Evolutionary conservation across 83 land plant species (phyloP), one percentile per base, ranked within the genome.

Genomic region (Diphasiastrum complanatum): DNA sequence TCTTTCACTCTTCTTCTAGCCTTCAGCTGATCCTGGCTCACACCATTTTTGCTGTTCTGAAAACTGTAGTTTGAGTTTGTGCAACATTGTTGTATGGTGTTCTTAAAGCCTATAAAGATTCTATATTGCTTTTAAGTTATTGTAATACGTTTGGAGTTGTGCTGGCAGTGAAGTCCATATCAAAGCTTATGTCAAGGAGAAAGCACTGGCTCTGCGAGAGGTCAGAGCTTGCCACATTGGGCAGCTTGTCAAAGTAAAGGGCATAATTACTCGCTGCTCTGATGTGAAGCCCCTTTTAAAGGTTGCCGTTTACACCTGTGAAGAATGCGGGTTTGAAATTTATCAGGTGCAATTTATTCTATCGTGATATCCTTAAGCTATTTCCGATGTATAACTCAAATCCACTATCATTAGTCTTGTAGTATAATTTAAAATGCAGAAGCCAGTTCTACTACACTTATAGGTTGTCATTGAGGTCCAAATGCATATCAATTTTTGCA

Each of bases 261-360:
- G 99, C 12, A 89, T 93, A 62, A 71, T 93, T 22, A 93, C 99
- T 3, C 85, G 92, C 1, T 93, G 96, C 54, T 83, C 99, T 32
- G 96, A 93, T 82, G 99, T 93, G 58, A 93, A 89, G 60, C 99
- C 99, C 1, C 55, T 93, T 58, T 85, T 93, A 82, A 86, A 93
- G 61, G 99, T 89, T 3, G 96, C 99, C 18, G 88, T 90, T 0
- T 93, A 93, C 61, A 93, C 99, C 24, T 93, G 99, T 62, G 99
- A 93, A 66, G 88, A 81, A 34, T 89, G 99, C 37, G 99, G 99
- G 14, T 83, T 75, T 63, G 99, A 93, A 74, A 93, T 93, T 28
- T 93, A 93, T 63, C 96, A 89, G 91, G 99, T 87, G 54, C 23
- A 27, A 43, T 34, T n/a, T 20, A 1, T 43, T 16, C 38, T 12